A percentile compares a stretch with the other conserved stretches of the same genome.
phyloP scores from a whole-genome alignment of 805 yeast species.

The Yarrowia keelungensis region DNA sequence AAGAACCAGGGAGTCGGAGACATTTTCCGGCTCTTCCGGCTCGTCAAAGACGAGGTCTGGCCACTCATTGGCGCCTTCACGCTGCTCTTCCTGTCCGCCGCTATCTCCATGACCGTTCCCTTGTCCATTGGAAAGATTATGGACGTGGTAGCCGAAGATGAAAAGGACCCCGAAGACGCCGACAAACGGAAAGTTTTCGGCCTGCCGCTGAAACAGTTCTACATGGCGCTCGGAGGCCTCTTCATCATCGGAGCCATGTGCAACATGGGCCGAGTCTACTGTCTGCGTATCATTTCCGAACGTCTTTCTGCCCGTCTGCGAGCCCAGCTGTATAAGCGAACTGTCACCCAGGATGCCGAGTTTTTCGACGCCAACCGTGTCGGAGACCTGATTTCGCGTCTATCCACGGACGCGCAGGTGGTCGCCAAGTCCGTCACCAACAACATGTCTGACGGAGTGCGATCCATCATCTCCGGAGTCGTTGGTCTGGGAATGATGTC shows the following conservation, averaged over 20 bases:
- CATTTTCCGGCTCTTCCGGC: slow-evolving; percentile 57
- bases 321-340: slow-evolving; percentile 74
- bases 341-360: slow-evolving; percentile 84
- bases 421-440: slow-evolving; percentile 87
- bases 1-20: slow-evolving; percentile 48
- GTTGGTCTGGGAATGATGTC: slow-evolving; percentile 94
- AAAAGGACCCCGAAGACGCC: slow-evolving; percentile 39
- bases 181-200: slow-evolving; percentile 59
- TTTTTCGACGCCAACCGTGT: slow-evolving; percentile 89
- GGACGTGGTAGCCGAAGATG: slow-evolving; percentile 63
- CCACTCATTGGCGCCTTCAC: slow-evolving; percentile 62
- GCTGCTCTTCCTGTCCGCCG: slow-evolving; percentile 71
- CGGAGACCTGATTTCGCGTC: slow-evolving; percentile 88
- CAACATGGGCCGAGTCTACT: slow-evolving; percentile 78
- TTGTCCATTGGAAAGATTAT: slow-evolving; percentile 83
- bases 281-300: slow-evolving; percentile 83
- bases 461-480: slow-evolving; percentile 79
- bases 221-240: slow-evolving; percentile 63
- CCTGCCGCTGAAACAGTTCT: slow-evolving; percentile 67
- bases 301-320: slow-evolving; percentile 84
- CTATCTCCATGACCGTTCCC: slow-evolving; percentile 83
- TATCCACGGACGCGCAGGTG: slow-evolving; percentile 87
- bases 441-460: slow-evolving; percentile 88
- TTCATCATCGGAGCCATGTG: slow-evolving; percentile 79
- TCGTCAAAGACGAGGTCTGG: slow-evolving; percentile 64